A percentile compares a stretch with the other conserved stretches of the same genome.
phyloP scores from a whole-genome alignment of 2,329 filamentous ascomycete genomes.

The Fusarium newnesense region DNA sequence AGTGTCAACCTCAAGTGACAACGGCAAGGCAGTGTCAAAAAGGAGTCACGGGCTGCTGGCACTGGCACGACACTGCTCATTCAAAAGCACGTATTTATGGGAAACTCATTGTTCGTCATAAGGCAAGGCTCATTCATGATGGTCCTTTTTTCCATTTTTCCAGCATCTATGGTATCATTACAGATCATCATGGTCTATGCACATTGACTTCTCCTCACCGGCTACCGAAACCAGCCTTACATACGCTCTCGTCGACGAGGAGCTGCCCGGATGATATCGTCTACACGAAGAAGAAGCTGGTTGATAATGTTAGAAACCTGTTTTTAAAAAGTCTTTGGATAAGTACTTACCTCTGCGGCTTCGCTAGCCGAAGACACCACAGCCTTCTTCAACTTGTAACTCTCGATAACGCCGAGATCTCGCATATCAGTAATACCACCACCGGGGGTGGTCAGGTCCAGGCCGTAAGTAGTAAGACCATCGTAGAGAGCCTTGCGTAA shows the following conservation, averaged over 20 bases:
- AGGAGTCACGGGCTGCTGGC: not conserved
- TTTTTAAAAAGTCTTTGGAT: too few relatives aligned
- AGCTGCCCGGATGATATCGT: conserved; percentile 96
- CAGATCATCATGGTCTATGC: conserved; percentile 49
- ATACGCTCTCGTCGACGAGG: conserved; percentile 67
- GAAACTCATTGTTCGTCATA: conserved; percentile 19
- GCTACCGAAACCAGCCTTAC: conserved; percentile 43
- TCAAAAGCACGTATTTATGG: not conserved
- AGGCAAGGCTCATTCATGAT: conserved; percentile 39
- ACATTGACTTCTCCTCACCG: conserved; percentile 39
- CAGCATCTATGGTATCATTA: conserved; percentile 53
- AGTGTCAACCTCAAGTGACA: not conserved
- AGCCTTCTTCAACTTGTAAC: conserved; percentile 98
- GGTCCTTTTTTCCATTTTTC: conserved; percentile 44
- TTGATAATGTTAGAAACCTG: conserved; percentile 32
- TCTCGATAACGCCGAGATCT: conserved; percentile 93
- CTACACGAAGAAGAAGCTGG: conserved; percentile 90
- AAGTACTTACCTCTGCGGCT: conserved; percentile 83
- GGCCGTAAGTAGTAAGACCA: conserved; percentile 89
- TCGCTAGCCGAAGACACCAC: conserved; percentile 97
- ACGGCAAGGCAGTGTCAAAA: not conserved
- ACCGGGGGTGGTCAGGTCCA: conserved; percentile 89
- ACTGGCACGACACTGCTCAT: conserved; percentile 21
- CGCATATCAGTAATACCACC: conserved; percentile 97
- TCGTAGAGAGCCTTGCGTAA: conserved; percentile 95